phyloP scores from a whole-genome alignment of 2,329 filamentous ascomycete genomes.

The Curvularia spicifera region DNA sequence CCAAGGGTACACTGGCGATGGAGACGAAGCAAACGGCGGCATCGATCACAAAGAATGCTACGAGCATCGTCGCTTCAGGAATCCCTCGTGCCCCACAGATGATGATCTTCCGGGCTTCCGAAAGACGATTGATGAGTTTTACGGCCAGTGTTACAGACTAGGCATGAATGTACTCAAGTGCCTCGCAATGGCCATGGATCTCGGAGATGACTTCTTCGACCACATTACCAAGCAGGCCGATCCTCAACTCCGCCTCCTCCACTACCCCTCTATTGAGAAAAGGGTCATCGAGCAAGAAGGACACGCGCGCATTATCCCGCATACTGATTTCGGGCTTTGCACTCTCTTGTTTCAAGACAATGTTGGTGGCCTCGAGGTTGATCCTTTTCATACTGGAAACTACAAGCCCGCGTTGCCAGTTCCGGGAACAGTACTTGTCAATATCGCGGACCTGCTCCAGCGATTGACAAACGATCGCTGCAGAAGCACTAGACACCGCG shows the following conservation, averaged over 20 bases:
- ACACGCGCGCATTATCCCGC: constrained; percentile 36
- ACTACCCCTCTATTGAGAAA: constrained; percentile 38
- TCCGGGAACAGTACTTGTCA: constrained; percentile 34
- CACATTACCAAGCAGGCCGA: constrained; percentile 32
- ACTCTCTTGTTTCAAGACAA: constrained; percentile 50
- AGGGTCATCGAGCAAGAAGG: constrained; percentile 30
- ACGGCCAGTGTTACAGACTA: constrained; percentile 29
- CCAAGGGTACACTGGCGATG: constrained; percentile 49
- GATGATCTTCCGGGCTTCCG: constrained; percentile 35
- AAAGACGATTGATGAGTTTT: constrained; percentile 32
- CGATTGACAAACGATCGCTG: constrained; percentile 39
- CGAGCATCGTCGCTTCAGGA: constrained; percentile 31
- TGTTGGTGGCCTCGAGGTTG: constrained; percentile 48
- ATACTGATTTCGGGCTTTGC: constrained; percentile 46
- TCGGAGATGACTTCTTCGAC: constrained; percentile 36
- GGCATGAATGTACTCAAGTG: constrained; percentile 33
- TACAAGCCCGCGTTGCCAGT: constrained; percentile 35
- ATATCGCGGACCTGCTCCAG: constrained; percentile 36
- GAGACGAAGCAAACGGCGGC: constrained; percentile 45
- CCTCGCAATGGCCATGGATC: constrained; percentile 37
- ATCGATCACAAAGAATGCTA: constrained; percentile 40
- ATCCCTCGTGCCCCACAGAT: constrained; percentile 28
- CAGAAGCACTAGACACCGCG: constrained; percentile 48
- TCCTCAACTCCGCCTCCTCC: constrained; percentile 36
- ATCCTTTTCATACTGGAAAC: constrained; percentile 33